A percentile compares a stretch with the other conserved stretches of the same genome.
Evolutionary conservation across 495 filamentous ascomycete genomes (phyloP).

Genomic region (Astrothelium subdiscretum): DNA sequence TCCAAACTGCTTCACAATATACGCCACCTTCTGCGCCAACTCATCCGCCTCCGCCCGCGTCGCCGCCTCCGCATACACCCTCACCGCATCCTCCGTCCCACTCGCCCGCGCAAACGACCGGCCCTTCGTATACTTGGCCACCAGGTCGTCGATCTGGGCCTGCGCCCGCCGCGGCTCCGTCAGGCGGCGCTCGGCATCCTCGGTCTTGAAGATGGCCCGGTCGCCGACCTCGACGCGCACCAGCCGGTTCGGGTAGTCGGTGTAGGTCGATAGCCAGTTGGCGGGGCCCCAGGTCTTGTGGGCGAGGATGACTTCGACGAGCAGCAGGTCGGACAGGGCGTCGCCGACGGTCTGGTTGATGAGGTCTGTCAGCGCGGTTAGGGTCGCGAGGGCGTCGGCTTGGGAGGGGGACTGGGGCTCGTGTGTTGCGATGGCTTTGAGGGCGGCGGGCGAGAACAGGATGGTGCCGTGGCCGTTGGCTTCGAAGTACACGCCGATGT

Average conservation of each 20-base stretch:
- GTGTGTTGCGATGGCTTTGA: slow-evolving; percentile 61
- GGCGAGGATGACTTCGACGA: slow-evolving; percentile 89
- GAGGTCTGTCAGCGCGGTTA: slow-evolving; percentile 68
- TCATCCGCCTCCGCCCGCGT: slow-evolving; percentile 6
- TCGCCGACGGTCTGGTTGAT: slow-evolving; percentile 98
- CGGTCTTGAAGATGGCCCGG: slow-evolving; percentile 72
- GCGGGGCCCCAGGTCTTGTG: slow-evolving; percentile 85
- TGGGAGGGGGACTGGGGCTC: slow-evolving; percentile 87
- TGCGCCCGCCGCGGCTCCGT: slow-evolving; percentile 70
- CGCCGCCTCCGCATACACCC: slow-evolving; percentile 94
- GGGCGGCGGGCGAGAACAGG: slow-evolving; percentile 75
- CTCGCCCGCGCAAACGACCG: slow-evolving; percentile 83
- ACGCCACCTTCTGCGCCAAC: slow-evolving; percentile 4
- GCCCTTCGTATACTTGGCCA: slow-evolving; percentile 83
- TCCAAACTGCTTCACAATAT: not conserved
- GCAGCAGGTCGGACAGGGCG: slow-evolving; percentile 87
- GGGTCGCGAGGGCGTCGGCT: slow-evolving; percentile 67
- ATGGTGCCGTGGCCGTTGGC: slow-evolving; percentile 97
- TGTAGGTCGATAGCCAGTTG: slow-evolving; percentile 90
- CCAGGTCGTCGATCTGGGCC: slow-evolving; percentile 69
- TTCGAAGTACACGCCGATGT: slow-evolving; percentile 96
- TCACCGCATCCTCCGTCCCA: slow-evolving; percentile 90
- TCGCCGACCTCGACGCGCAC: slow-evolving; percentile 81
- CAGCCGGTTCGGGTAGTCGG: slow-evolving; percentile 91
- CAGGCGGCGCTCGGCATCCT: slow-evolving; percentile 78